Conservation (phyloP, 2,329 filamentous ascomycete species). For the Cordyceps tenuipes region DNA sequence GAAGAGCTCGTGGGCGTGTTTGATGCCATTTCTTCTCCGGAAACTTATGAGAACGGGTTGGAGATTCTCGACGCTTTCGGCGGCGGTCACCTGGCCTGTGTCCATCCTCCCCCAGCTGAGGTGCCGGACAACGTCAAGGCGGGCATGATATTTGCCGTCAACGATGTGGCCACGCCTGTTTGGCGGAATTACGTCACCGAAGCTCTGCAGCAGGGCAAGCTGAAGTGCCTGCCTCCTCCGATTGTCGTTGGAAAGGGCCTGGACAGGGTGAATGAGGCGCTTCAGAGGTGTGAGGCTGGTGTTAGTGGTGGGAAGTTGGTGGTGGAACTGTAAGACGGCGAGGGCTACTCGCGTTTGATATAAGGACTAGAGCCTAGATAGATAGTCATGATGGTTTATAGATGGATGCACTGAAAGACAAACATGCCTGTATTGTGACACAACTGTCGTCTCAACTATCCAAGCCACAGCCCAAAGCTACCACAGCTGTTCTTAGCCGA, state of each 20-base stretch:
- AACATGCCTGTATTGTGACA: not conserved
- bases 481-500: not conserved
- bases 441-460: not conserved
- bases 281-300: slow-evolving; percentile 17
- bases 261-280: slow-evolving; percentile 17
- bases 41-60: slow-evolving; percentile 18
- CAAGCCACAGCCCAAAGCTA: not conserved
- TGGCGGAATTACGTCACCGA: slow-evolving; percentile 19
- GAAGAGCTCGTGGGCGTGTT: slow-evolving; percentile 18
- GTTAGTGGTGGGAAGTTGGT: slow-evolving; percentile 22
- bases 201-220: slow-evolving; percentile 16
- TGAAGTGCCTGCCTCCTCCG: slow-evolving; percentile 18
- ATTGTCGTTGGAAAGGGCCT: slow-evolving; percentile 19
- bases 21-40: slow-evolving; percentile 18
- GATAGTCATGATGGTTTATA: not conserved
- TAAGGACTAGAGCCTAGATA: not conserved
- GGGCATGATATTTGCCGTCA: slow-evolving; percentile 25
- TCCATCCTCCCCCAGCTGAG: slow-evolving; percentile 25
- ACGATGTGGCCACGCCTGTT: slow-evolving; percentile 18
- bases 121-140: slow-evolving; percentile 24
- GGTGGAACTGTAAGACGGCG: slow-evolving; percentile 14
- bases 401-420: too few species aligned
- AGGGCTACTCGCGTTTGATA: not conserved
- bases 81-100: slow-evolving; percentile 27
- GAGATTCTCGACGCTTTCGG: slow-evolving; percentile 19